Evolutionary conservation across 192 early-diverging fungal genomes (phyloP), one percentile per base, ranked within the genome.

Genomic region (Jimgerdemannia flammicorona): DNA sequence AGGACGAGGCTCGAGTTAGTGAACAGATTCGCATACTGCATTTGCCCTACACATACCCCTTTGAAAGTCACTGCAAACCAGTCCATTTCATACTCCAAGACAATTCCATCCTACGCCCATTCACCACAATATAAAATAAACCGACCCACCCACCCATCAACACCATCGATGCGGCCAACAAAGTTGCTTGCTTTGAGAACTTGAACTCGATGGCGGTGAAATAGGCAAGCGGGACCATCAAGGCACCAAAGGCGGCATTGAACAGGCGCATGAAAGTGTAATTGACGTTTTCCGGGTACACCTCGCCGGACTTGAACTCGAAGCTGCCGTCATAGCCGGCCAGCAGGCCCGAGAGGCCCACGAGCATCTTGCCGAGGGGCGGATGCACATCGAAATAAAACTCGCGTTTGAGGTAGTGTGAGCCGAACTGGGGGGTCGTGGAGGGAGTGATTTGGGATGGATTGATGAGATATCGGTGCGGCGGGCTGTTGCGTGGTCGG

Each of bases 351-450:
- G 96, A 88, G 18, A 98, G 80, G 1, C 92, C 97, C 20, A 96
- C 89, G 39, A 99, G 85, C 88, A 98, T 98, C 85, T 99, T 99
- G 64, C 97, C 97, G 72, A 98, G 82, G 4, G 98, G 97, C 42
- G 98, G 98, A 77, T 99, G 98, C 2, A 99, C 97, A 83, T 99
- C 98, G 79, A 95, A 95, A 77, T 98, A 99, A 75, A 98, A 99
- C 64, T 94, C 93, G 39, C 88, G 81, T 71, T 97, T 96, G 63
- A 99, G 79, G 83, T 99, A 99, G 79, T 95, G 85, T 8, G 93
- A 94, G 18, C 92, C 98, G 85, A 99, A 99, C 88, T 98, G 88
- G 43, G n/a, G 4, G 43, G 19, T 43, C 39, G 4, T 69, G 44
- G 74, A n/a, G 4, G 0, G 42, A 6, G 17, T 41, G 14, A 75